A percentile compares a stretch with the other conserved stretches of the same genome.
phyloP scores from a whole-genome alignment of 1,139 yeast genomes.

The Kazachstania sp. region DNA sequence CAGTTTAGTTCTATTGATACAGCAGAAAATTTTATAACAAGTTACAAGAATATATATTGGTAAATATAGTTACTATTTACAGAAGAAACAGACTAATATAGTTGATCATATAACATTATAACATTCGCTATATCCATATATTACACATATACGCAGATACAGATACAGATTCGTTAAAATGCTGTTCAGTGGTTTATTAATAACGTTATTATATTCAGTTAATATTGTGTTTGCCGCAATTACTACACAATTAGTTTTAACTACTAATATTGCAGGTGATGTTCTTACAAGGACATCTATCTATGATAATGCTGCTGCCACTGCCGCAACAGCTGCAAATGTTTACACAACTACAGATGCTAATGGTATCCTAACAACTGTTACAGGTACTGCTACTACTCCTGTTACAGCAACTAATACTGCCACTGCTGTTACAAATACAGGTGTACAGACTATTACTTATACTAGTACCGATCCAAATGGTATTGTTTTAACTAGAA shows the following conservation, averaged over 20 bases:
- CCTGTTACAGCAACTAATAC: too few species aligned
- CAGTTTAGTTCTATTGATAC: too few species aligned
- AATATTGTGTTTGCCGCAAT: slow-evolving; percentile 10
- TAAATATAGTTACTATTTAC: too few species aligned
- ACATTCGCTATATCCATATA: not conserved
- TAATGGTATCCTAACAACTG: too few species aligned
- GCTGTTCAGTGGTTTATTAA: not conserved
- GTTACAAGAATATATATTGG: too few species aligned
- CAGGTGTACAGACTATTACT: slow-evolving; percentile 20
- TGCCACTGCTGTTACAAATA: slow-evolving; percentile 10
- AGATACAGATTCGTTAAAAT: too few species aligned
- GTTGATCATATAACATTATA: too few species aligned
- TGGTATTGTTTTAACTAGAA: slow-evolving; percentile 10
- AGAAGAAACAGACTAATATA: too few species aligned
- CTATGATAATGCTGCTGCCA: slow-evolving; percentile 16
- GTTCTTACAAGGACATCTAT: slow-evolving; percentile 13
- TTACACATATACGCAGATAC: not conserved
- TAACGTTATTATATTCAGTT: not conserved
- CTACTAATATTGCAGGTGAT: slow-evolving; percentile 25
- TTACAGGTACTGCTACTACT: too few species aligned
- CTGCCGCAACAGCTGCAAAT: too few species aligned
- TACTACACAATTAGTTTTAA: slow-evolving; percentile 25
- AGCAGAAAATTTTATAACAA: too few species aligned
- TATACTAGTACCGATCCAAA: slow-evolving; percentile 4
- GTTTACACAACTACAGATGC: too few species aligned